These are phyloP conservation scores for Mucor ambiguus DNA, from an alignment of 371 early-diverging fungal genomes.

Conservation along the genomic window DNA sequence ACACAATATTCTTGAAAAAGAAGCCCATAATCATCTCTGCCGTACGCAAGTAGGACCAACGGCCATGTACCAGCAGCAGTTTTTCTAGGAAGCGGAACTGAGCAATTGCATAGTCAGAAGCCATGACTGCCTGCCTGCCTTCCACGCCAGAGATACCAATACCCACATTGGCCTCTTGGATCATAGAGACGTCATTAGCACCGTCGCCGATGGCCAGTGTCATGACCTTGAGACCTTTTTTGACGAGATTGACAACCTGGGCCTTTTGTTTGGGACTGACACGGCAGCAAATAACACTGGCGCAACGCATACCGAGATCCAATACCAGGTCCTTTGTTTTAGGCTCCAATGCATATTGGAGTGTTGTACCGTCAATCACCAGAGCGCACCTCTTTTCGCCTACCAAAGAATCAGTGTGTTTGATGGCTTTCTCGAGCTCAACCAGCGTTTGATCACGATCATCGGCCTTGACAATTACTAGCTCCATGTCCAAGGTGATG, in stretches of 20 bases:
- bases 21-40: conserved; percentile 78
- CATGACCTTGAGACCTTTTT: conserved; percentile 67
- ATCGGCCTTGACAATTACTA: conserved; percentile 67
- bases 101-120: conserved; percentile 88
- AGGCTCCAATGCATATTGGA: conserved; percentile 76
- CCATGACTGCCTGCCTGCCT: conserved; percentile 90
- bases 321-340: conserved; percentile 60
- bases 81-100: conserved; percentile 79
- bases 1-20: conserved; percentile 83
- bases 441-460: conserved; percentile 61
- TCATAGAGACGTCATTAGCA: conserved; percentile 95
- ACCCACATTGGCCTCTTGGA: conserved; percentile 89
- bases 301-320: conserved; percentile 67
- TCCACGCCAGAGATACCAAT: conserved; percentile 94
- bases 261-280: conserved; percentile 93
- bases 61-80: conserved; percentile 80
- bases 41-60: conserved; percentile 83
- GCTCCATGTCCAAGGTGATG: conserved; percentile 61
- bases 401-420: conserved; percentile 6
- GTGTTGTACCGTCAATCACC: conserved; percentile 89
- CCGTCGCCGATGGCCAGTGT: conserved; percentile 89
- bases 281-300: conserved; percentile 85
- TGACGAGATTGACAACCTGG: conserved; percentile 67
- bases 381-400: conserved; percentile 56
- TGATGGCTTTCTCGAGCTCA: conserved; percentile 39